Evolutionary conservation across 2,329 filamentous ascomycete genomes (phyloP).

Genomic region (Fusarium lateritium): DNA sequence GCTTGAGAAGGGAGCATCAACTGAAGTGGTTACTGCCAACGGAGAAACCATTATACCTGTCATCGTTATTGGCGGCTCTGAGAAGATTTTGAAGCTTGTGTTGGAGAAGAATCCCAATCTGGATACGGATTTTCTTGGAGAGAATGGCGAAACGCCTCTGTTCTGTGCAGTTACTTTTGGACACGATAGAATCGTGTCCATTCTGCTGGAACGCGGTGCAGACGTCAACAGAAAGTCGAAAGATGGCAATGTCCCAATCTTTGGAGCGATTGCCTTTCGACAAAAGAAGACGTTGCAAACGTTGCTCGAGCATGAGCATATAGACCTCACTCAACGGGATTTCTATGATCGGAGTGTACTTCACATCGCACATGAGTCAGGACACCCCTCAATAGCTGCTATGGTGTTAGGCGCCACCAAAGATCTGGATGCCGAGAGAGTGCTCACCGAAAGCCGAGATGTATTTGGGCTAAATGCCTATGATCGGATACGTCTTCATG

Average conservation of each 20-base stretch:
- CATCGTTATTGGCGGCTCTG: conserved; percentile 30
- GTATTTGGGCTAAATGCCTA: conserved; percentile 32
- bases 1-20: conserved; percentile 28
- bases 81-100: conserved; percentile 25
- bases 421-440: conserved; percentile 7
- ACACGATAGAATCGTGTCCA: conserved; percentile 7
- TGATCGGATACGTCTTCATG: conserved; percentile 13
- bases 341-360: conserved; percentile 22
- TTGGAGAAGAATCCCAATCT: conserved; percentile 32
- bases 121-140: conserved; percentile 23
- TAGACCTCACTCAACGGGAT: conserved; percentile 32
- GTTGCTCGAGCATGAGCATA: conserved; percentile 20
- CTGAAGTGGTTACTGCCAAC: conserved; percentile 13
- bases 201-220: conserved; percentile 32
- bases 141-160: conserved; percentile 26
- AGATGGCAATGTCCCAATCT: conserved; percentile 24
- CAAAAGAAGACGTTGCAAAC: conserved; percentile 13
- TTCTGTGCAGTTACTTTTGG: conserved; percentile 25
- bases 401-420: conserved; percentile 26
- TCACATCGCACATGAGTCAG: conserved; percentile 28
- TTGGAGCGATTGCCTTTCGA: conserved; percentile 26
- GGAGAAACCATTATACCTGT: conserved; percentile 29
- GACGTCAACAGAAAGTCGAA: conserved; percentile 28
- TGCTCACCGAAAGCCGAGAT: conserved; percentile 27
- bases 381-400: conserved; percentile 15